Percentiles rank a stretch among this genome's conserved stretches.
These are phyloP conservation scores for Wallacemonas sp. DNA, from an alignment of 208 protist species.

Conservation along the genomic window DNA sequence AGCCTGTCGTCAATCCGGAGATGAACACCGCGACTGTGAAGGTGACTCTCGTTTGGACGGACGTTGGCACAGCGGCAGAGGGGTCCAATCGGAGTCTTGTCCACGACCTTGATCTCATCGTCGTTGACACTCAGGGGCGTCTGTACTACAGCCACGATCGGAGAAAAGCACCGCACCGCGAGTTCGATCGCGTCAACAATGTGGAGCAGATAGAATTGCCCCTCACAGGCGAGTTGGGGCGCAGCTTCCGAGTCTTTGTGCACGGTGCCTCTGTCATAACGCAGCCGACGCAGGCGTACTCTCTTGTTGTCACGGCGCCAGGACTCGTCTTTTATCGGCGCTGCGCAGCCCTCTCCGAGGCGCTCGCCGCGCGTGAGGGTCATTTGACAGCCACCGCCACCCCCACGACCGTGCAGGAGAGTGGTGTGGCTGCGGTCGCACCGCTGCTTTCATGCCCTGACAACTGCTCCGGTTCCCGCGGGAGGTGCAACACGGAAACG, in stretches of 20 bases:
- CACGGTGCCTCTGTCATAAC: slow-evolving; percentile 42
- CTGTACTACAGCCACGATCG: slow-evolving; percentile 44
- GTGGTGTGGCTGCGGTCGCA: too few relatives aligned
- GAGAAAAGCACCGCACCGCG: slow-evolving; percentile 1
- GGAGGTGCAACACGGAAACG: slow-evolving; percentile 38
- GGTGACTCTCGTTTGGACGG: slow-evolving; percentile 85
- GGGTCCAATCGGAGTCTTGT: slow-evolving; percentile 59
- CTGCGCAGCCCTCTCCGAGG: slow-evolving; percentile 10
- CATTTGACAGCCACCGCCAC: too few relatives aligned
- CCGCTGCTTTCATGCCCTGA: slow-evolving; percentile 33
- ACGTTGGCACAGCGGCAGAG: slow-evolving; percentile 52
- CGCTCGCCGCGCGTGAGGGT: too few relatives aligned
- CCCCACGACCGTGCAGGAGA: too few relatives aligned
- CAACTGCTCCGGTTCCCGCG: slow-evolving; percentile 50
- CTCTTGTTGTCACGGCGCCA: slow-evolving; percentile 64
- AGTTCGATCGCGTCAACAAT: slow-evolving; percentile 46
- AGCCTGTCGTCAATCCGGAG: neutral
- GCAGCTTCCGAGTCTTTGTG: slow-evolving; percentile 59
- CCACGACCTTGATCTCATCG: slow-evolving; percentile 82
- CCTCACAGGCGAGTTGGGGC: slow-evolving; percentile 13
- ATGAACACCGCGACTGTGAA: slow-evolving; percentile 29
- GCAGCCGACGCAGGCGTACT: slow-evolving; percentile 41
- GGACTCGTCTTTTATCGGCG: slow-evolving; percentile 28
- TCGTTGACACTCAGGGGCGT: slow-evolving; percentile 51
- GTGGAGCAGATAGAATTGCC: slow-evolving; percentile 59